Conservation (phyloP, 352 stramenopile species). For the Pythium guiyangense region DNA sequence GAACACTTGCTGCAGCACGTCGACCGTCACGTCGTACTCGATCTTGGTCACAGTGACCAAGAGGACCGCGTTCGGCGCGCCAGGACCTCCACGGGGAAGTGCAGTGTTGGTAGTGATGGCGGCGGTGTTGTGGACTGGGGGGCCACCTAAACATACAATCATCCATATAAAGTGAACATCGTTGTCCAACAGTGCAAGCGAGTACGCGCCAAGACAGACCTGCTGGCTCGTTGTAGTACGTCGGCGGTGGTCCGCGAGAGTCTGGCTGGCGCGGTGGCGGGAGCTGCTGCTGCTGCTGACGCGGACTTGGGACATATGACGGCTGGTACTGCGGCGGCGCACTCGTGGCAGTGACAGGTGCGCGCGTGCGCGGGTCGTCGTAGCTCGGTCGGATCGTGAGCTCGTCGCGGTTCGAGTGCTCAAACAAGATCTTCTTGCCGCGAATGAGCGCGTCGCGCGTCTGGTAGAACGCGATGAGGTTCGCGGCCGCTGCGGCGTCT, state of each 20-base stretch:
- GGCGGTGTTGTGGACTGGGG: not conserved
- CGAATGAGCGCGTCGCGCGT: constrained; percentile 68
- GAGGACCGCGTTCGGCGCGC: constrained; percentile 57
- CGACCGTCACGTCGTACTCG: constrained; percentile 78
- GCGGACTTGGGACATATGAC: not conserved
- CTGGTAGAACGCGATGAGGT: constrained; percentile 79
- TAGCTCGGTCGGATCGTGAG: constrained; percentile 33
- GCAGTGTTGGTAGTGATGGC: constrained; percentile 3
- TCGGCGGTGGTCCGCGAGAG: not conserved
- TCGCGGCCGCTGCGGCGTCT: constrained; percentile 53
- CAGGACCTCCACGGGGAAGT: constrained; percentile 27
- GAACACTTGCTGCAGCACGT: constrained; percentile 81
- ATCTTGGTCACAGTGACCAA: constrained; percentile 82
- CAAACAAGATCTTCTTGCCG: constrained; percentile 77
- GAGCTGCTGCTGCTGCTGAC: constrained; percentile 15
- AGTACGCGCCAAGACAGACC: not conserved
- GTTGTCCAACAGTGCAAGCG: not conserved
- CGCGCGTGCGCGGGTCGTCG: constrained; percentile 3
- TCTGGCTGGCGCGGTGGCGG: constrained; percentile 15
- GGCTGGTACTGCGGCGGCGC: not conserved
- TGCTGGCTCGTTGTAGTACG: constrained; percentile 7
- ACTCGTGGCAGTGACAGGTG: not conserved
- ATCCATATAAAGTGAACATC: no score
- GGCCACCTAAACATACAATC: no score
- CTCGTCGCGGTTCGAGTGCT: constrained; percentile 64